Base-by-base conservation (phyloP, 495 filamentous ascomycete species). In the Aspergillus bridgeri region DNA sequence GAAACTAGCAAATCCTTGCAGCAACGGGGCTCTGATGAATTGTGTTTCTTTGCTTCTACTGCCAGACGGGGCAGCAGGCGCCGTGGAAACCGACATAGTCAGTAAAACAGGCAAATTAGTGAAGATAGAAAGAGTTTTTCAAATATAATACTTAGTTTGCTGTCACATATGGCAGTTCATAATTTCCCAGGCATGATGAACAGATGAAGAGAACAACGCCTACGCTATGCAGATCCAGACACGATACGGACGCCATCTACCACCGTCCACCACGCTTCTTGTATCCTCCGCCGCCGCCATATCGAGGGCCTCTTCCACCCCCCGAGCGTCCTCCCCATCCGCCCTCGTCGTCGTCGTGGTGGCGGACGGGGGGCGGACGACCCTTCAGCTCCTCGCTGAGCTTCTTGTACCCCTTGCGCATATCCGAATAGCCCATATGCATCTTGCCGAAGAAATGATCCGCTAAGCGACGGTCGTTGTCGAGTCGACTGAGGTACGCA, bases 391-490 rank as follows among this genome's bases (percentile, higher is more conserved):
- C 94, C 72, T 90, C 90, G 54, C 87, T 87, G 55, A 98, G 81
- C n/a, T 80, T 76, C 60, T 96, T 94, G 63, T 79, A 89, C 13
- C 89, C 91, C 79, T 90, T 94, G 60, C 94, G 83, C 94, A 98
- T 98, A 75, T 96, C 89, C 33, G 94, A 93, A 69, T 97, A 98
- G 0, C 94, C 94, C 66, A 98, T 78, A 67, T 98, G 94, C 95
- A 98, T 98, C 79, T 98, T 98, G 27, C 94, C 94, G 70, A 96
- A 98, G 72, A 98, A 98, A 66, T 98, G 94, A 70, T 98, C 94
- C 24, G 94, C 94, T 71, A 98, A 67, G 25, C 94, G 79, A 19
- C 94, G 82, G 67, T 98, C 94, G 65, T 98, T 98, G 68, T 98
- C 94, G 22, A 98, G 83, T 19, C 94, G 74, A 54, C 83, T 88